Evolutionary conservation across 208 protist genomes (phyloP).

Genomic region (Vickermania spadyakhi): DNA sequence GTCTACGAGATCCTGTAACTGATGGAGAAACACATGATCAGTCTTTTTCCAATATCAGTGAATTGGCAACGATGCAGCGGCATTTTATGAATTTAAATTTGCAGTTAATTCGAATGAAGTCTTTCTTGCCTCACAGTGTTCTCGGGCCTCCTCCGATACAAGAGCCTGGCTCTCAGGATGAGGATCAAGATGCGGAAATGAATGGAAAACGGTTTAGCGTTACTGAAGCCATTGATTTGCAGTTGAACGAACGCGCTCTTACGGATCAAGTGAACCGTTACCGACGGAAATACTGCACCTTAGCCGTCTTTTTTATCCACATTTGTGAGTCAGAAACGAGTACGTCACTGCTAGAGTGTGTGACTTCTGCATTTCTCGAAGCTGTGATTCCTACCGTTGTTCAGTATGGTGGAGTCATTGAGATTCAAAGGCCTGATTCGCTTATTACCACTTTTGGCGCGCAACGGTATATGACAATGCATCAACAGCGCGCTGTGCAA

Average conservation of each 20-base stretch:
- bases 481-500: conserved; percentile 41
- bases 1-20: conserved; percentile 23
- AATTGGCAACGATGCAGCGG: conserved; percentile 37
- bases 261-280: conserved; percentile 33
- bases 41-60: conserved; percentile 22
- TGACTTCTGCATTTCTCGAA: conserved; percentile 28
- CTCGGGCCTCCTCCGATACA: conserved; percentile 8
- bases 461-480: conserved; percentile 33
- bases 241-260: conserved; percentile 23
- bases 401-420: conserved; percentile 43
- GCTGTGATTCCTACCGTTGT: conserved; percentile 28
- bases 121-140: conserved; percentile 33
- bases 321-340: conserved; percentile 15
- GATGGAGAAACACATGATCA: conserved; percentile 16
- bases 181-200: conserved; percentile 5
- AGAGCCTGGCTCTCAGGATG: conserved; percentile 1
- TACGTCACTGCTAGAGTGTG: conserved; percentile 11
- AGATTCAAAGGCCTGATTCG: conserved; percentile 36
- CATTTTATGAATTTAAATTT: conserved; percentile 36
- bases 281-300: conserved; percentile 36
- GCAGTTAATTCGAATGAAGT: conserved; percentile 50
- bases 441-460: conserved; percentile 41
- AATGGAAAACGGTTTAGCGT: background rate
- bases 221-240: conserved; percentile 3
- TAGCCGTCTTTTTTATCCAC: conserved; percentile 25